Conservation (phyloP, 805 yeast genomes). For the Starmerella tilneyi region DNA sequence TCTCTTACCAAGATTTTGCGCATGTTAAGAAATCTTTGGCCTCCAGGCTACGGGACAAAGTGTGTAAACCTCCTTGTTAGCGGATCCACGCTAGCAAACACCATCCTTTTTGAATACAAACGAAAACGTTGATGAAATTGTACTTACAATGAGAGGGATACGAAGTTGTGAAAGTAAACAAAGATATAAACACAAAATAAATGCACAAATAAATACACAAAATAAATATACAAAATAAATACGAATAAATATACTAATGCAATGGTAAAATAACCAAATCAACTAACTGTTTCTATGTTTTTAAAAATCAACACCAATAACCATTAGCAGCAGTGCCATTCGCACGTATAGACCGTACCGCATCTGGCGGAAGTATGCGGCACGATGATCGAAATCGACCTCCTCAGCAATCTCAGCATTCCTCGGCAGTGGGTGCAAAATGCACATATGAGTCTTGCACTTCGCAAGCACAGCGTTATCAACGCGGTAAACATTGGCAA, state of each 20-base stretch:
- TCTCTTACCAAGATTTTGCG: too few species aligned
- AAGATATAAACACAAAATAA: constrained; percentile 13
- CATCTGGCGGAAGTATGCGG: constrained; percentile 99
- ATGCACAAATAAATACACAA: constrained; percentile 14
- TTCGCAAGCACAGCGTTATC: constrained; percentile 82
- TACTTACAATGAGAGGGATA: background rate
- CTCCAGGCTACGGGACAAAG: too few species aligned
- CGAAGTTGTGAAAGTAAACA: constrained; percentile 1
- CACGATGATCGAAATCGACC: constrained; percentile 98
- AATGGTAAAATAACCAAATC: constrained; percentile 9
- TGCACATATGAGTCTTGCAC: constrained; percentile 97
- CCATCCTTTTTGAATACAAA: background rate
- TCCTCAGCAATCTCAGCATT: constrained; percentile 93
- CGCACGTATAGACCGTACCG: constrained; percentile 95
- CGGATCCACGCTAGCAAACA: background rate
- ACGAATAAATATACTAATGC: constrained; percentile 5
- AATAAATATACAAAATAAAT: constrained; percentile 8
- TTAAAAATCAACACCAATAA: constrained; percentile 82
- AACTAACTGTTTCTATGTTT: constrained; percentile 1
- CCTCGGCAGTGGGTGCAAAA: constrained; percentile 98
- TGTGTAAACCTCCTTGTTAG: too few species aligned
- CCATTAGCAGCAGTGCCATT: constrained; percentile 98
- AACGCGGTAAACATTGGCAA: constrained; percentile 83
- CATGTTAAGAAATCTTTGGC: too few species aligned
- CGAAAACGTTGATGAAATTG: too few species aligned